Evolutionary conservation across 2,329 filamentous ascomycete species (phyloP).

Genomic region (Nannizzia gypsea): DNA sequence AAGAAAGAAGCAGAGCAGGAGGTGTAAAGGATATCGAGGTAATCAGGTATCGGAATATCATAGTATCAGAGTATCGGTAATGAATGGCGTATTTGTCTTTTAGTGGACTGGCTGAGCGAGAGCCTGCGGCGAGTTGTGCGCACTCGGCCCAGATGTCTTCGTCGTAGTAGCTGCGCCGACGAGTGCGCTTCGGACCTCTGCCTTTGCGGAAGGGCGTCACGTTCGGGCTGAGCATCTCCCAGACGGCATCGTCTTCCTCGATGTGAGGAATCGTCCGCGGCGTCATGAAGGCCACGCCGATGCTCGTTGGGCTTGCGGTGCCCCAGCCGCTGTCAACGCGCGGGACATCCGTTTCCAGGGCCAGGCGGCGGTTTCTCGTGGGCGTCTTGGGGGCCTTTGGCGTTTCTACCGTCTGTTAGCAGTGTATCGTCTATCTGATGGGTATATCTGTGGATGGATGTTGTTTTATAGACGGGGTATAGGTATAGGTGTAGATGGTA

Average conservation of each 20-base stretch:
- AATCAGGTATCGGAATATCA: background rate
- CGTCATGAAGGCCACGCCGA: slow-evolving; percentile 2
- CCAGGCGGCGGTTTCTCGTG: background rate
- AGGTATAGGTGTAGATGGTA: background rate
- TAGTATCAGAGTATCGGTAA: too few species aligned
- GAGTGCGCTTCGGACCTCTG: slow-evolving; percentile 7
- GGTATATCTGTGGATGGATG: background rate
- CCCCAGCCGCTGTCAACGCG: slow-evolving; percentile 1
- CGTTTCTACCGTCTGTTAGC: background rate
- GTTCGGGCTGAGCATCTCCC: slow-evolving; percentile 10
- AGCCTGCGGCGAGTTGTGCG: background rate
- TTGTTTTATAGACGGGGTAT: background rate
- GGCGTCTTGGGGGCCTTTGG: background rate
- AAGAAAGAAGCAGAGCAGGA: background rate
- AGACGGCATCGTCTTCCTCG: background rate
- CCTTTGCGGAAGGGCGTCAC: slow-evolving; percentile 13
- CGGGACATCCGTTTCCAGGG: background rate
- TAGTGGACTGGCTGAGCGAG: background rate
- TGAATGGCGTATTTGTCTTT: too few species aligned
- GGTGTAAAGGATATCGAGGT: background rate
- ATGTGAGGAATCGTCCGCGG: background rate
- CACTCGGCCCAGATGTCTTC: slow-evolving; percentile 8
- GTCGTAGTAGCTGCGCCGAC: slow-evolving; percentile 12
- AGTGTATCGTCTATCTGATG: background rate
- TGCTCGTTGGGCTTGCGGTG: background rate